Base-by-base conservation (phyloP, 2,329 filamentous ascomycete species). In the Fusarium sp. region DNA sequence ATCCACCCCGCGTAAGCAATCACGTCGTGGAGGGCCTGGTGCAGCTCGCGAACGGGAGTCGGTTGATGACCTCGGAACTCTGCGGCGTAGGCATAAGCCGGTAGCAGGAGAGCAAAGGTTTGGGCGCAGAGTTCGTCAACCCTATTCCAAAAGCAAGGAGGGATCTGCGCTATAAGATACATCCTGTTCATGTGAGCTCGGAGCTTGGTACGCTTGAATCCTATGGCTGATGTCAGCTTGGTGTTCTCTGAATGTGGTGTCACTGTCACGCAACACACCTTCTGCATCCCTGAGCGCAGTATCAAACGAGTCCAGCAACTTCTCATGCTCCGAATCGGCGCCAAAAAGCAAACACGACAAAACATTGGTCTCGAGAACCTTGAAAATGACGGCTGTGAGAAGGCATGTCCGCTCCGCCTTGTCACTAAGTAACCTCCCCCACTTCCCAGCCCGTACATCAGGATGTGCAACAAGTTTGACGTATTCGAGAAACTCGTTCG, bases 311-410 rank as follows among this genome's bases (percentile, higher is more conserved):
- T 65, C 36, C 4, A 83, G 70, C 3, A 71, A 56, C 58, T 70
- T 65, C 33, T 42, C 40, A 59, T 82, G 80, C n/a, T 74, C 72
- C 3, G 68, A 18, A 18, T 66, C 65, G 22, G 81, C 80, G 13
- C 81, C 82, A 69, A 83, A 83, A 4, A 83, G 72, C 9, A 81
- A 69, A 14, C 66, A 58, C 7, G 78, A 79, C 20, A 83, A 80
- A 20, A 81, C 69, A 1, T 76, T 60, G 5, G 66, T 67, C 11
- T 80, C 75, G 18, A 82, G 67, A 36, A 80, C 65, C 69, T 69
- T 78, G 70, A 80, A 76, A 29, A 83, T 71, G n/a, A 81, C 74
- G 5, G 78, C 81, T 22, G 74, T 58, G 40, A 83, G 63, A 1
- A 83, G 74, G 10, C 66, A 72, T 33, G 59, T 64, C 16, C 80